Conservation (phyloP, 345 rosid species). For the Anastatica hierochuntica region DNA sequence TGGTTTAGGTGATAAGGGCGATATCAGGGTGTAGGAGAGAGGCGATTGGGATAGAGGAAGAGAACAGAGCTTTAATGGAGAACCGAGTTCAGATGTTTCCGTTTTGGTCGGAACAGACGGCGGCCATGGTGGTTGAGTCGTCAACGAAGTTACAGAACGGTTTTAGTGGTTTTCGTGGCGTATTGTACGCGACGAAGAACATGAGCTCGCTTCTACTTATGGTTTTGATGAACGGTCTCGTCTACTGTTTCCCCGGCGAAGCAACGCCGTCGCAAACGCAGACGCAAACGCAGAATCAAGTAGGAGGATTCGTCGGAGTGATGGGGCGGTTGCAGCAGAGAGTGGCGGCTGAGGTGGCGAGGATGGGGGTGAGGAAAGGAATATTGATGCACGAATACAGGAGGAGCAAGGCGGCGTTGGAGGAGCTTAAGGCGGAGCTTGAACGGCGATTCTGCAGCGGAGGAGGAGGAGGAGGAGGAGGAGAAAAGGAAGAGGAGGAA, state of each 20-base stretch:
- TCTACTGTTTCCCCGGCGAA: slow-evolving; percentile 39
- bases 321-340: slow-evolving; percentile 52
- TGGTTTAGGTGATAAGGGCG: slow-evolving; percentile 54
- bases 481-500: slow-evolving; percentile 21
- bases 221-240: slow-evolving; percentile 51
- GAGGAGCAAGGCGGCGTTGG: slow-evolving; percentile 48
- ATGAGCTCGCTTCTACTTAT: slow-evolving; percentile 53
- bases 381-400: slow-evolving; percentile 51
- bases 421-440: slow-evolving; percentile 51
- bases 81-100: slow-evolving; percentile 63
- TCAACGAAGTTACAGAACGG: slow-evolving; percentile 39
- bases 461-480: slow-evolving; percentile 19
- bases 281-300: slow-evolving; percentile 13
- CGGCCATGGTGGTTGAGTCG: slow-evolving; percentile 18
- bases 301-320: slow-evolving; percentile 41
- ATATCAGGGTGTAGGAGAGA: slow-evolving; percentile 77
- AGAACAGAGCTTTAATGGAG: slow-evolving; percentile 70
- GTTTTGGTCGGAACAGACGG: slow-evolving; percentile 52
- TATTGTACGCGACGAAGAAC: slow-evolving; percentile 62
- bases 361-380: slow-evolving; percentile 38
- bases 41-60: slow-evolving; percentile 78
- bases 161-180: slow-evolving; percentile 74
- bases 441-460: slow-evolving; percentile 29
- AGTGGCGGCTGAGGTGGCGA: slow-evolving; percentile 41
- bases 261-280: slow-evolving; percentile 19